A percentile compares a stretch with the other conserved stretches of the same genome.
Conservation (phyloP, 306 rosid species). For the Astragalus glycyphyllos region DNA sequence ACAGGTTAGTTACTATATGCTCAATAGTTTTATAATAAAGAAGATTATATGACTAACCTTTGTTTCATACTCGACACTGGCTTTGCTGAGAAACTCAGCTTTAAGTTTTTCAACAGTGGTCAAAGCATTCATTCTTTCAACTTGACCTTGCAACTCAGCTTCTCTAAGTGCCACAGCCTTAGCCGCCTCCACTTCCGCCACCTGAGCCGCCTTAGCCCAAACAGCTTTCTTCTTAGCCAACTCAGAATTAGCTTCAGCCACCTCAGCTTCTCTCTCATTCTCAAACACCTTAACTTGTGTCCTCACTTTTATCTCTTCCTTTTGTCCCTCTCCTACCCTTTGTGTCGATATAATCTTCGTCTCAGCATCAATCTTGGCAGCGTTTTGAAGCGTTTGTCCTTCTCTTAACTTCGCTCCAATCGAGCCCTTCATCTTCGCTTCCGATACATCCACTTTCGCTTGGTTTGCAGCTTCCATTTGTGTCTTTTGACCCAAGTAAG, state of each 20-base stretch:
- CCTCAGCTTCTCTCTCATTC: constrained; percentile 45
- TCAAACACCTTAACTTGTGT: constrained; percentile 46
- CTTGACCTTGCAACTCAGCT: constrained; percentile 47
- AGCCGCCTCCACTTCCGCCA: constrained; percentile 46
- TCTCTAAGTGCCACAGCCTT: constrained; percentile 44
- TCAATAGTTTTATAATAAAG: no score
- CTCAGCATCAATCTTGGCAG: constrained; percentile 42
- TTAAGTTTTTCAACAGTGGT: constrained; percentile 46
- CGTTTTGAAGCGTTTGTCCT: constrained; percentile 46
- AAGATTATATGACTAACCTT: constrained; percentile 30
- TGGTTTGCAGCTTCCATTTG: constrained; percentile 74
- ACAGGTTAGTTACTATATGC: no score
- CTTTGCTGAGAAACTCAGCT: constrained; percentile 45
- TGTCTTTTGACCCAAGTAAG: constrained; percentile 70
- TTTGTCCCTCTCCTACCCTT: constrained; percentile 36
- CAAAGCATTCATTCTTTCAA: constrained; percentile 51
- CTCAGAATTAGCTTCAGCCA: constrained; percentile 42
- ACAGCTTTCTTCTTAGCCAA: constrained; percentile 45
- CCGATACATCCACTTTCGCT: constrained; percentile 53
- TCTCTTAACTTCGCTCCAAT: neutral
- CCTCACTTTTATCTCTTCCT: constrained; percentile 44
- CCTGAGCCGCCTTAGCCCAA: constrained; percentile 29
- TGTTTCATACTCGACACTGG: constrained; percentile 51
- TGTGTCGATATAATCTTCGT: constrained; percentile 33
- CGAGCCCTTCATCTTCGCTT: constrained; percentile 38